Evolutionary conservation across 805 yeast genomes (phyloP).

Genomic region (Kregervanrija pseudodelftensis): DNA sequence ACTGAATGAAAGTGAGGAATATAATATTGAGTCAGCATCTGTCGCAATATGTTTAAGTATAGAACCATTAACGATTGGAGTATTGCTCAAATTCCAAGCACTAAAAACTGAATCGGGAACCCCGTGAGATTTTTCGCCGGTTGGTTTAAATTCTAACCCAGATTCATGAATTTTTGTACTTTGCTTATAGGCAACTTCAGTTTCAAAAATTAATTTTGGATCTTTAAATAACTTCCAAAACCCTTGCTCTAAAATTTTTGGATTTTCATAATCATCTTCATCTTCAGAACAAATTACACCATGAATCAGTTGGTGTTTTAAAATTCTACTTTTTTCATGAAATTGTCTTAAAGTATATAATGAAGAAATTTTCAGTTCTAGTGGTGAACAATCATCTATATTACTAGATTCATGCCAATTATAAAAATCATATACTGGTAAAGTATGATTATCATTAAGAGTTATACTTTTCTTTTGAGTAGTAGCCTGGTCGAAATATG

Average conservation of each 20-base stretch:
- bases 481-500: conserved; percentile 42
- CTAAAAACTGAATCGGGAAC: conserved; percentile 12
- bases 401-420: conserved; percentile 34
- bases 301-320: conserved; percentile 23
- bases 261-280: conserved; percentile 5
- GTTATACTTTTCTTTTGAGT: conserved; percentile 36
- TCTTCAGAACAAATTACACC: conserved; percentile 10
- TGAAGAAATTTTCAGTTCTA: conserved; percentile 38
- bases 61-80: conserved; percentile 44
- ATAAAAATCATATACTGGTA: conserved; percentile 35
- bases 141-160: conserved; percentile 24
- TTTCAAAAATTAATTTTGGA: conserved; percentile 24
- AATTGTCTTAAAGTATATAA: conserved; percentile 50
- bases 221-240: conserved; percentile 36
- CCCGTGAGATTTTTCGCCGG: conserved; percentile 3
- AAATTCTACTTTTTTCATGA: conserved; percentile 46
- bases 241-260: conserved; percentile 30
- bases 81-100: conserved; percentile 55
- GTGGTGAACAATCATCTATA: conserved; percentile 32
- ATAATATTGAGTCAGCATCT: conserved; percentile 34
- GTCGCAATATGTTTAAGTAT: conserved; percentile 39
- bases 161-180: conserved; percentile 34
- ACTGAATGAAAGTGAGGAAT: conserved; percentile 41
- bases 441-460: conserved; percentile 24
- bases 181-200: conserved; percentile 29